These are phyloP conservation scores for Ambrosiella xylebori DNA, from an alignment of 2,329 filamentous ascomycete genomes.

Conservation along the genomic window DNA sequence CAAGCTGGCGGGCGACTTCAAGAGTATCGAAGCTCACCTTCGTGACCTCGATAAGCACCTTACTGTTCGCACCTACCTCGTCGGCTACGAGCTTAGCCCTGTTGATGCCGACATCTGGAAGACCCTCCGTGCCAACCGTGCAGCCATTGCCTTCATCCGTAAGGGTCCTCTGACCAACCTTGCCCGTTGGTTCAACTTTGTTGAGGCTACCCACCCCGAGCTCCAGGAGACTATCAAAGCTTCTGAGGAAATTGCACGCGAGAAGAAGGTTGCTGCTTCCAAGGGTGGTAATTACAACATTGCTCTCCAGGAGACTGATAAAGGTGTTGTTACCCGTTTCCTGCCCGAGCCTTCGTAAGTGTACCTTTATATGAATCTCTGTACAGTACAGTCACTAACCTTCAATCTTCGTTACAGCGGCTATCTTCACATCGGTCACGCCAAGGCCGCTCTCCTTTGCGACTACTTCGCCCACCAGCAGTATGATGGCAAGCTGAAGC, in stretches of 20 bases:
- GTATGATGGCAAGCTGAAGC: slow-evolving; percentile 76
- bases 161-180: slow-evolving; percentile 62
- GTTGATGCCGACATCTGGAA: slow-evolving; percentile 72
- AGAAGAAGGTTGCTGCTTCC: slow-evolving; percentile 49
- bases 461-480: slow-evolving; percentile 94
- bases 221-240: slow-evolving; percentile 53
- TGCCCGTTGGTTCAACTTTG: slow-evolving; percentile 70
- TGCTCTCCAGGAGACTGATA: slow-evolving; percentile 64
- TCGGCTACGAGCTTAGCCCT: slow-evolving; percentile 61
- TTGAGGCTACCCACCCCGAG: slow-evolving; percentile 69
- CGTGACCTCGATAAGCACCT: slow-evolving; percentile 72
- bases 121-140: slow-evolving; percentile 65
- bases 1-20: slow-evolving; percentile 53
- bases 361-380: slow-evolving; percentile 3
- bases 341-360: slow-evolving; percentile 78
- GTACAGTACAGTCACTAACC: background rate
- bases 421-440: slow-evolving; percentile 89
- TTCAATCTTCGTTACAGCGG: slow-evolving; percentile 25
- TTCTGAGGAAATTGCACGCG: slow-evolving; percentile 49
- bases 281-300: slow-evolving; percentile 83
- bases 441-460: slow-evolving; percentile 82
- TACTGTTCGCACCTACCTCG: slow-evolving; percentile 68
- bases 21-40: slow-evolving; percentile 58
- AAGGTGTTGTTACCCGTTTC: slow-evolving; percentile 83
- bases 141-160: slow-evolving; percentile 65